Evolutionary conservation across 129 eudicot genomes (phyloP), one percentile per base, ranked within the genome.

Genomic region (Rutidosis leptorrhynchoides): DNA sequence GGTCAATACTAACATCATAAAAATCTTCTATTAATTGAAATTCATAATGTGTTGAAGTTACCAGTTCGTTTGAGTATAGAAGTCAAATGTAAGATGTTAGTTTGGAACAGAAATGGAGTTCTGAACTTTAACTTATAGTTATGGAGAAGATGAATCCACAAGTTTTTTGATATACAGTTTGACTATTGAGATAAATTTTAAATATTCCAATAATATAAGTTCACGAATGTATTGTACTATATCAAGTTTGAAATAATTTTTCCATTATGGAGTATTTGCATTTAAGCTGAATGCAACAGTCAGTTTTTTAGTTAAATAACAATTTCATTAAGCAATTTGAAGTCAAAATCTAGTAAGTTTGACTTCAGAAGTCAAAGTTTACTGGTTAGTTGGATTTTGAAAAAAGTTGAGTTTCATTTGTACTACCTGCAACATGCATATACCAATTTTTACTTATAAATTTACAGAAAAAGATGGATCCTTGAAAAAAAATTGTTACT

Each of bases 11-110:
- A 56, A 37, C 14, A 16, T 10, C 56, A 35, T 5, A 1, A 15
- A 37, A 40, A 40, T 4, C 46, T 40, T 40, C 45, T 37, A 11
- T 37, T 37, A 10, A 37, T 26, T 26, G 9, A 27, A 25, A 56
- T 14, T 25, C 45, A 37, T 37, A 37, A 0, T 3, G 45, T 2
- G 45, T 37, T 37, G 45, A 37, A 11, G 5, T 37, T 37, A 37
- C 15, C 45, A 11, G 45, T 55, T 26, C 61, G 17, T 55, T 24
- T 54, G 30, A 54, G 40, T 4, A 23, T 19, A 53, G 20, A 67
- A 37, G 63, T 25, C 63, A 68, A 68, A 53, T 68, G 63, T 67
- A 48, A 45, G 27, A 46, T 19, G 17, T 64, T 43, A 56, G 40
- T n/a, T 43, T 64, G 69, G 54, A 24, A 46, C 53, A 46, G 53